Evolutionary conservation across 352 stramenopile genomes (phyloP).

Genomic region (Phytophthora vignae): DNA sequence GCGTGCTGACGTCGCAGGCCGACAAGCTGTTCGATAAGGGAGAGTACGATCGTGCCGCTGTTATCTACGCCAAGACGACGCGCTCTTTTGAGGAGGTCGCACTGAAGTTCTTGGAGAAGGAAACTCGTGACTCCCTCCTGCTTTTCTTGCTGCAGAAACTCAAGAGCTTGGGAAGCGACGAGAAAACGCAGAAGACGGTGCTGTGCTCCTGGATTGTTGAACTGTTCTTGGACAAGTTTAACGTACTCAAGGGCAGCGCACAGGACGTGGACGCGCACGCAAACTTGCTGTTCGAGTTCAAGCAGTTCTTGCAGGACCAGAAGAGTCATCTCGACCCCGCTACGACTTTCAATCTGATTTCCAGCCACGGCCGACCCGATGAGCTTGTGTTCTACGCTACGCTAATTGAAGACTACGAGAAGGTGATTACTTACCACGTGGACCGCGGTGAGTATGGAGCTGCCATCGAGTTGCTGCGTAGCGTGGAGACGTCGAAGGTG

Average conservation of each 20-base stretch:
- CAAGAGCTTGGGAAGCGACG: slow-evolving; percentile 73
- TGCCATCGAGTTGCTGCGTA: slow-evolving; percentile 89
- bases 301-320: slow-evolving; percentile 92
- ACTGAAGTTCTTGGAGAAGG: slow-evolving; percentile 92
- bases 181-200: slow-evolving; percentile 94
- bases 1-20: slow-evolving; percentile 90
- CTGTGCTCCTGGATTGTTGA: slow-evolving; percentile 95
- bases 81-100: slow-evolving; percentile 93
- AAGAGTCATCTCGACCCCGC: slow-evolving; percentile 87
- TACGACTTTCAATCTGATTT: slow-evolving; percentile 93
- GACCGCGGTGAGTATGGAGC: slow-evolving; percentile 90
- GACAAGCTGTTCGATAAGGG: slow-evolving; percentile 91
- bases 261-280: slow-evolving; percentile 89
- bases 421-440: slow-evolving; percentile 94
- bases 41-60: slow-evolving; percentile 86
- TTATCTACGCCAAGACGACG: slow-evolving; percentile 91
- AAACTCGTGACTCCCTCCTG: slow-evolving; percentile 83
- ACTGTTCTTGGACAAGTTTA: slow-evolving; percentile 93
- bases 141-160: slow-evolving; percentile 92
- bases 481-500: slow-evolving; percentile 91
- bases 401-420: slow-evolving; percentile 95
- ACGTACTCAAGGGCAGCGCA: slow-evolving; percentile 80
- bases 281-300: slow-evolving; percentile 92
- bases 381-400: slow-evolving; percentile 94
- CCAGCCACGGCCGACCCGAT: slow-evolving; percentile 92